Conservation (phyloP, 202 grass and related monocot genomes). For the Brachypodium distachyon region DNA sequence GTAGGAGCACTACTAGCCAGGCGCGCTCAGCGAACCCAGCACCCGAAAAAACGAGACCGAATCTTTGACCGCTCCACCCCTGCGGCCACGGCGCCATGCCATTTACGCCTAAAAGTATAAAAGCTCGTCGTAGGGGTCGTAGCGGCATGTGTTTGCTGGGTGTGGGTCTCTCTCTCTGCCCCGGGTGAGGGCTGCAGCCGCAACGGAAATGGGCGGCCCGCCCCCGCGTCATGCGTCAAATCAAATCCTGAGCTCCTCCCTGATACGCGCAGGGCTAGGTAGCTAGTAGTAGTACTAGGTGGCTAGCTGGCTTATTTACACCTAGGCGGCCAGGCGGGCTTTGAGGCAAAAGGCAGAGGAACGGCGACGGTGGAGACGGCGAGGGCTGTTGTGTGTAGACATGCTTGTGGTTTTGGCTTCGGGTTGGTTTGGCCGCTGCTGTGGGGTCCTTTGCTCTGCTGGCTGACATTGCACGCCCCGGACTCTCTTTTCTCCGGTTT, state of each 20-base stretch:
- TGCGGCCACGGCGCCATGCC: background rate
- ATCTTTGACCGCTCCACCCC: constrained; percentile 37
- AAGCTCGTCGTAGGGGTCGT: background rate
- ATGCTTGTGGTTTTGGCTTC: no score
- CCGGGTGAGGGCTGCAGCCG: background rate
- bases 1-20: background rate
- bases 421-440: no score
- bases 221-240: constrained; percentile 2
- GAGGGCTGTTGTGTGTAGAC: no score
- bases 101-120: no score
- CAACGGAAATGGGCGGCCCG: constrained; percentile 19
- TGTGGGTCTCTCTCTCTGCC: no score
- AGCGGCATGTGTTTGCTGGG: background rate
- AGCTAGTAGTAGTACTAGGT: no score
- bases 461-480: background rate
- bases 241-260: background rate
- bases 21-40: background rate
- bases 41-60: constrained; percentile 31
- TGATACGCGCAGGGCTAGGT: no score
- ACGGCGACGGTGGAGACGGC: background rate
- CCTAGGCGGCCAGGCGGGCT: no score
- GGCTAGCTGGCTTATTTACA: no score
- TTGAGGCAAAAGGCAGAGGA: no score
- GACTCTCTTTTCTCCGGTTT: background rate
- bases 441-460: background rate